Evolutionary conservation across 441 rosid species (phyloP).

Genomic region (Syzygium syzygioides): DNA sequence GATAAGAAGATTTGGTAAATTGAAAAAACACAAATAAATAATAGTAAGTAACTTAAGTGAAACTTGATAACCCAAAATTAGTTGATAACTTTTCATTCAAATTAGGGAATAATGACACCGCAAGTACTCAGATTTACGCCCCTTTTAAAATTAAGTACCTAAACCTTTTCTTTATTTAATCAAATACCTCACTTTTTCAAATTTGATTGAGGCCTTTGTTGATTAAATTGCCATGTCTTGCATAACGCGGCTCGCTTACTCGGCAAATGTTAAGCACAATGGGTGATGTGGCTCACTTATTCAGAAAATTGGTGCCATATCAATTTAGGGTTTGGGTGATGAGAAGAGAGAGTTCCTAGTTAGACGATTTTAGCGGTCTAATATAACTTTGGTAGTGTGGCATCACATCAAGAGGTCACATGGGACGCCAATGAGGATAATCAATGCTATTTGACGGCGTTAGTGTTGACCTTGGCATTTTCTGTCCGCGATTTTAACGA

Average conservation of each 20-base stretch:
- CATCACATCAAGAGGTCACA: background rate
- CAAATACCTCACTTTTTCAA: background rate
- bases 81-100: background rate
- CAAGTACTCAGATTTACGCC: fast-evolving
- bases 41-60: background rate
- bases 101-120: background rate
- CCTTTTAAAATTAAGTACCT: background rate
- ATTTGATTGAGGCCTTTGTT: background rate
- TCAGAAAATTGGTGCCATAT: background rate
- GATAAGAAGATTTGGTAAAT: background rate
- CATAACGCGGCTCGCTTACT: background rate
- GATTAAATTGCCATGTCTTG: background rate
- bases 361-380: background rate
- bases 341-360: background rate
- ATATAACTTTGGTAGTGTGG: background rate
- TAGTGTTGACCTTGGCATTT: background rate
- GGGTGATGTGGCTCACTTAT: background rate
- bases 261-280: background rate
- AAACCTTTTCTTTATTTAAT: background rate
- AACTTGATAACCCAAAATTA: background rate
- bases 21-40: background rate
- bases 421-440: background rate
- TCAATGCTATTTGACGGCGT: background rate
- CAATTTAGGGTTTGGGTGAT: background rate
- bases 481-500: fast-evolving